Evolutionary conservation across 2,329 filamentous ascomycete genomes (phyloP).

Genomic region (Emericellopsis cladophorae): DNA sequence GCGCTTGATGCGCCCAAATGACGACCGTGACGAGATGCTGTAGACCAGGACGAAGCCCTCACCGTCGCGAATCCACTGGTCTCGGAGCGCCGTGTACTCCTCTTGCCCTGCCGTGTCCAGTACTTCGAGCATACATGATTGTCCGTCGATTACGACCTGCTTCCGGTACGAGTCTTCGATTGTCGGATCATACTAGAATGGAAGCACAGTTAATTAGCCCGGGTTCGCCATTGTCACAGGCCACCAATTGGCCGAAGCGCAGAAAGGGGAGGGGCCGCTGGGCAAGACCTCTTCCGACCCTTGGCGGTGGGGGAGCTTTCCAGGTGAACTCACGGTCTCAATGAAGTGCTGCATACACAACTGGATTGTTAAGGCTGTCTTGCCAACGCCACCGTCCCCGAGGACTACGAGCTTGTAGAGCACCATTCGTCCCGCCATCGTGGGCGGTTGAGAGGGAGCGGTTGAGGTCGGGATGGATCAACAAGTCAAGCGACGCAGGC

Average conservation of each 20-base stretch:
- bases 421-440: conserved; percentile 87
- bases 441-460: conserved; percentile 11
- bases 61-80: conserved; percentile 97
- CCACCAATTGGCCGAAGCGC: neutral
- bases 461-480: neutral
- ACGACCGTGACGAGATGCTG: conserved; percentile 94
- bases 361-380: conserved; percentile 91
- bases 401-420: conserved; percentile 93
- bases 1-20: conserved; percentile 85
- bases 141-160: conserved; percentile 83
- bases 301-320: neutral
- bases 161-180: conserved; percentile 84
- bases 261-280: neutral
- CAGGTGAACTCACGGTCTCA: conserved; percentile 55
- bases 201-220: neutral
- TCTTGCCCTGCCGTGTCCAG: conserved; percentile 96
- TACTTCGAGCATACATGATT: conserved; percentile 95
- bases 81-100: conserved; percentile 91
- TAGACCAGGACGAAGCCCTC: conserved; percentile 97
- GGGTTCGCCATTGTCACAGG: neutral
- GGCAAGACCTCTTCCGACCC: neutral
- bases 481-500: too few species aligned
- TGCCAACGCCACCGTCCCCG: conserved; percentile 86
- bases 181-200: conserved; percentile 62
- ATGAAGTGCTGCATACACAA: conserved; percentile 97